Percentiles rank a stretch among this genome's conserved stretches.
Evolutionary conservation across 345 rosid species (phyloP).

Genomic region (Pelargonium nanum): DNA sequence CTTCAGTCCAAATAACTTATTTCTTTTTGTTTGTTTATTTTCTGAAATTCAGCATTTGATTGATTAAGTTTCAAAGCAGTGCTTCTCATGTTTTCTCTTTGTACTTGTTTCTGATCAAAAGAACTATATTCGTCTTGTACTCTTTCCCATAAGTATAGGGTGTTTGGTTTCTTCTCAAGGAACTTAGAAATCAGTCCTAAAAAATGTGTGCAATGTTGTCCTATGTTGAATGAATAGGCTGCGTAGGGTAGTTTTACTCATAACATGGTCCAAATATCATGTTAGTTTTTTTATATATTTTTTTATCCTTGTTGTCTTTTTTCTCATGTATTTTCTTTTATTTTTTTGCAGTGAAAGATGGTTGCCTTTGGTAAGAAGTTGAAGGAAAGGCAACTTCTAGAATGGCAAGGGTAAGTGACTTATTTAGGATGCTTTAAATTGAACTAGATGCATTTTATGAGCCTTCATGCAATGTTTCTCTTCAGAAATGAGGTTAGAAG

Average conservation of each 20-base stretch:
- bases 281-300: background rate
- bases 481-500: background rate
- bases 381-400: constrained; percentile 72
- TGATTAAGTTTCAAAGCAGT: background rate
- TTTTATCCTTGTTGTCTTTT: background rate
- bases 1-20: background rate
- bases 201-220: too few relatives aligned
- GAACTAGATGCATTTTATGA: too few relatives aligned
- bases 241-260: background rate
- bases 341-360: constrained; percentile 39
- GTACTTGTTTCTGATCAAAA: background rate
- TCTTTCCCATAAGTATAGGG: background rate
- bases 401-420: constrained; percentile 65
- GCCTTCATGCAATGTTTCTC: background rate
- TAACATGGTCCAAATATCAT: background rate
- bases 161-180: background rate
- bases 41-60: background rate
- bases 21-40: background rate
- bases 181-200: background rate
- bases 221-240: background rate
- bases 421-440: too few relatives aligned
- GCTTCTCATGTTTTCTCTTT: background rate
- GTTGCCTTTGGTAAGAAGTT: constrained; percentile 86
- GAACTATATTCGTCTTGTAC: background rate
- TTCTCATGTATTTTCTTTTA: constrained; percentile 4